A percentile compares a stretch with the other conserved stretches of the same genome.
Evolutionary conservation across 257 asterid species (phyloP).

Genomic region (Orobanche coerulescens): DNA sequence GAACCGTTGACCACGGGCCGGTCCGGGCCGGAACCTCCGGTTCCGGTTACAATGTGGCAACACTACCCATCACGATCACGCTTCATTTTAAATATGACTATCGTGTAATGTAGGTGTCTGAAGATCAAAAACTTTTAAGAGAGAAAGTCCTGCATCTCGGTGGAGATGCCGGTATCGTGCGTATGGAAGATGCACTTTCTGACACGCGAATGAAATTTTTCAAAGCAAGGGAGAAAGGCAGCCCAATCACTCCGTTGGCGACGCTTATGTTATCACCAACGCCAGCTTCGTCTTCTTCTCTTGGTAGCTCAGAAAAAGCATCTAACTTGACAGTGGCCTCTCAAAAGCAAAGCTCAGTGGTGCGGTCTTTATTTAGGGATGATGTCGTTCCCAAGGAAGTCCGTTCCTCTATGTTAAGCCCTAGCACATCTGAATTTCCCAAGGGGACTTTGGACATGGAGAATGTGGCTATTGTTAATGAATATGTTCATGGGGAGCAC

Average conservation of each 20-base stretch:
- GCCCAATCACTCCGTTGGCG: constrained; percentile 37
- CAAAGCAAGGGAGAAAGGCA: constrained; percentile 44
- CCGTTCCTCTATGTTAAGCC: constrained; percentile 26
- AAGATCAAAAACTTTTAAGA: constrained; percentile 72
- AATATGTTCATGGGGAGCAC: constrained; percentile 68
- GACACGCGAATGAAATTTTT: constrained; percentile 49
- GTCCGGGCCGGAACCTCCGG: too few species aligned
- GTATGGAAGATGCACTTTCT: constrained; percentile 69
- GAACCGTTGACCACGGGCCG: too few species aligned
- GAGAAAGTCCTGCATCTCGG: constrained; percentile 75
- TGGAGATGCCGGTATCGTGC: constrained; percentile 79
- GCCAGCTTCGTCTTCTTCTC: constrained; percentile 30
- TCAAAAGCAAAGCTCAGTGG: constrained; percentile 42
- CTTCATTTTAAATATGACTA: constrained; percentile 1
- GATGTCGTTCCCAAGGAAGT: constrained; percentile 28
- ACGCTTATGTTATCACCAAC: constrained; percentile 34
- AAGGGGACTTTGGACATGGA: constrained; percentile 48
- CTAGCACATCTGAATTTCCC: constrained; percentile 17
- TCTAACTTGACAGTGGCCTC: constrained; percentile 25
- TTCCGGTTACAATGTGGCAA: too few species aligned
- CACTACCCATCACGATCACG: too few species aligned
- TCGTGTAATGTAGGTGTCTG: constrained; percentile 45
- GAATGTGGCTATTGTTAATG: constrained; percentile 78
- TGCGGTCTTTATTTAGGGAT: constrained; percentile 55
- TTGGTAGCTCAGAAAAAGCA: constrained; percentile 30